Base-by-base conservation (phyloP, 345 rosid genomes). In the Boechera divaricarpa region DNA sequence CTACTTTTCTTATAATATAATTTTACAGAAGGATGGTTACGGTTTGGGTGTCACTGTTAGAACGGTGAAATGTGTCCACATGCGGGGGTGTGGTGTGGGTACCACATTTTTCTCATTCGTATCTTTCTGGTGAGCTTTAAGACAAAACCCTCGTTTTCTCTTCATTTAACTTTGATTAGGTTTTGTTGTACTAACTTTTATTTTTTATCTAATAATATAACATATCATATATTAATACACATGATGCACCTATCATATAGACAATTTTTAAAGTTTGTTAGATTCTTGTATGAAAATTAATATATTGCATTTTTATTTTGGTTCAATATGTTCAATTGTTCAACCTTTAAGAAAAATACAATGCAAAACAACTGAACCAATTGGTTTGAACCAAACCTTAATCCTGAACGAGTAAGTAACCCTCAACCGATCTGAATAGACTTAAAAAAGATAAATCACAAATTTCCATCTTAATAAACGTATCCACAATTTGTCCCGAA, bases 51-150 rank as follows among this genome's bases (percentile, higher is more conserved):
- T 80, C 79, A 74, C 82, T 78, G 75, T 78, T 79, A 56, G 44
- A 71, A 77, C 86, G 80, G 86, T 69, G 82, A 74, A 75, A 75
- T 75, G 84, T 79, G 90, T 86, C 90, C 79, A 76, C 86, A 83
- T 84, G 81, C 85, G 86, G 77, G 79, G 80, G 58, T 60, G 85
- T 79, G 59, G 38, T 72, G 51, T 62, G 63, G 86, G 86, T 74
- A 63, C 83, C 79, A 77, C 79, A 16, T 5, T 66, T 77, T 66
- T 78, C 63, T 57, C 63, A 66, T 39, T 78, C 81, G 77, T 73
- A 67, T 73, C 75, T 73, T 80, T 80, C 74, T 76, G 80, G 49
- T 75, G 47, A n/a, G 76, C 80, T 78, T 72, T 66, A 78, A 66
- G 81, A 78, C 81, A 78, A 78, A 78, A 78, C 82, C 74, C 74